phyloP scores from a whole-genome alignment of 768 basidiomycete species.

The Tulasnella sp. region DNA sequence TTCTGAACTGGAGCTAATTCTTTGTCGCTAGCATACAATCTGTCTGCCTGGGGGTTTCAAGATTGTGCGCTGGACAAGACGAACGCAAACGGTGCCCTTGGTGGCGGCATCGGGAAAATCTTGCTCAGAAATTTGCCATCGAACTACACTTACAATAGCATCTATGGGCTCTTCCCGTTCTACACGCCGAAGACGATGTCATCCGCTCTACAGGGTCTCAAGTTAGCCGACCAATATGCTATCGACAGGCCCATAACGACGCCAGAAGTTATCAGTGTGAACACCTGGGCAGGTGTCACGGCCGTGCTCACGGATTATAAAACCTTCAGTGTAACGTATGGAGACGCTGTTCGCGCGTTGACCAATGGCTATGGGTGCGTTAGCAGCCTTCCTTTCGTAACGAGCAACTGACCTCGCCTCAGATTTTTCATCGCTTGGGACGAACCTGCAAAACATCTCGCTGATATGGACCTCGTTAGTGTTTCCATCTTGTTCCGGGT shows the following conservation, averaged over 20 bases:
- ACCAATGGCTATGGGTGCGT: constrained; percentile 29
- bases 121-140: constrained; percentile 61
- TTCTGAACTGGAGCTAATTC: constrained; percentile 27
- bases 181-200: constrained; percentile 45
- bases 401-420: not conserved
- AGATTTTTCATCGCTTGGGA: constrained; percentile 33
- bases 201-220: constrained; percentile 28
- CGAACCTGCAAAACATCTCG: constrained; percentile 28
- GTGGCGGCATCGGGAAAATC: constrained; percentile 63
- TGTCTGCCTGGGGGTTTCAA: constrained; percentile 70
- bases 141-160: constrained; percentile 51
- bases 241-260: constrained; percentile 41
- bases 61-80: constrained; percentile 48
- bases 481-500: no score
- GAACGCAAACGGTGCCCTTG: constrained; percentile 54
- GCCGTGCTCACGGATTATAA: constrained; percentile 24
- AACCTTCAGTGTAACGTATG: constrained; percentile 31
- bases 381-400: not conserved
- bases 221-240: constrained; percentile 37
- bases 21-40: constrained; percentile 37
- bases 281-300: constrained; percentile 16
- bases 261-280: not conserved
- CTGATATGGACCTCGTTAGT: constrained; percentile 23
- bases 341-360: constrained; percentile 24
- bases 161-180: constrained; percentile 77